Evolutionary conservation across 106 monocot species (phyloP).

Genomic region (Dendrobium officinale): DNA sequence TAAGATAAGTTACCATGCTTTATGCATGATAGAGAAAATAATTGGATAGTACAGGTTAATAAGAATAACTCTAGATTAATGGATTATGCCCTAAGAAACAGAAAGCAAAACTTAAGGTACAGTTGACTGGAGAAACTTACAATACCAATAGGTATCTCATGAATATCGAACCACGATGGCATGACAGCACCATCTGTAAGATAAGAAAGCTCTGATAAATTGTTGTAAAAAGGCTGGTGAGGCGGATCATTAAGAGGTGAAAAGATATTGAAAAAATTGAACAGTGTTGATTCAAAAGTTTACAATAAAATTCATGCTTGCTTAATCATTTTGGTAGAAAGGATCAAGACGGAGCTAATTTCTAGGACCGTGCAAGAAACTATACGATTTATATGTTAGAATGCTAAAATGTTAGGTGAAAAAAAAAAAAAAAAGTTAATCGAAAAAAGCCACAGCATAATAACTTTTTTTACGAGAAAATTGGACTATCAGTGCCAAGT

Average conservation of each 20-base stretch:
- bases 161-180: slow-evolving; percentile 93
- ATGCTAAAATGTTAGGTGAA: neutral
- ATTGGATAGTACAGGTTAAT: neutral
- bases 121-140: slow-evolving; percentile 38
- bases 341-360: neutral
- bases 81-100: neutral
- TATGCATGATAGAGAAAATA: neutral
- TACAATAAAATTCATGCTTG: neutral
- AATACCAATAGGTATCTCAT: slow-evolving; percentile 66
- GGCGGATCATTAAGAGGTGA: neutral
- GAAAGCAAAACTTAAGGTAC: neutral
- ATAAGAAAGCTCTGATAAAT: neutral
- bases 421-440: neutral
- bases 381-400: neutral
- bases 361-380: neutral
- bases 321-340: neutral
- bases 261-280: neutral
- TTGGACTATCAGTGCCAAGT: too few species aligned
- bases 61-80: neutral
- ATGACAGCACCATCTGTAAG: slow-evolving; percentile 77
- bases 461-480: neutral
- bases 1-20: neutral
- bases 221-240: neutral
- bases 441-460: neutral
- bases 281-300: neutral